A percentile compares a stretch with the other conserved stretches of the same genome.
Conservation (phyloP, 176 grass and related monocot species). For the Oryza meyeriana region DNA sequence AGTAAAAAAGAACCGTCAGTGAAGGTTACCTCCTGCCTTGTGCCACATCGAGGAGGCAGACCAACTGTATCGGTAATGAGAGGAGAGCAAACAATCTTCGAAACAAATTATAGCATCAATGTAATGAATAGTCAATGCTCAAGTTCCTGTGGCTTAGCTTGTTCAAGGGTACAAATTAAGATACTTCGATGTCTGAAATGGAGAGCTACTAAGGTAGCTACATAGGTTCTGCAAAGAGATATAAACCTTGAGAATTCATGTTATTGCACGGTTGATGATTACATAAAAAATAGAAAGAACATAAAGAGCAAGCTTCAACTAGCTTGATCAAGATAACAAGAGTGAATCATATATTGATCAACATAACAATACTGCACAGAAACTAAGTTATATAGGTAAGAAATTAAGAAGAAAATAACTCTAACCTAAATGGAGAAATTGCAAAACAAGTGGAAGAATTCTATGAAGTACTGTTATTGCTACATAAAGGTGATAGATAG, state of each 20-base stretch:
- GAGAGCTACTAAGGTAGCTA: background rate
- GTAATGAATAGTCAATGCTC: background rate
- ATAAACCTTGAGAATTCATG: background rate
- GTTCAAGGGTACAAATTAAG: constrained; percentile 1
- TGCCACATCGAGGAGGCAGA: background rate
- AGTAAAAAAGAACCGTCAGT: background rate
- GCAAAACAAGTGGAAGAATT: background rate
- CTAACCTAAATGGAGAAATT: background rate
- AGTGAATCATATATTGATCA: background rate
- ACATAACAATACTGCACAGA: background rate
- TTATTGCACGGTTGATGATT: background rate
- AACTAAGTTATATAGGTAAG: background rate
- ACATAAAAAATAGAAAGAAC: background rate
- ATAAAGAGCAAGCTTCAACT: background rate
- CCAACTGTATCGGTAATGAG: background rate
- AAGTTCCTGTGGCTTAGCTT: background rate
- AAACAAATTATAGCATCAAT: background rate
- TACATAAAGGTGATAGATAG: background rate
- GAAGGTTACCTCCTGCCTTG: constrained; percentile 18
- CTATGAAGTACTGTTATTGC: background rate
- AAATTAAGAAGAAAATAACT: background rate
- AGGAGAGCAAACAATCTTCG: constrained; percentile 4
- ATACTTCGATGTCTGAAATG: background rate
- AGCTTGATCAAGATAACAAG: background rate
- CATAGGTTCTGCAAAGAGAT: background rate